Evolutionary conservation across 2,329 filamentous ascomycete species (phyloP), one percentile per base, ranked within the genome.

Genomic region (Ophiosphaerella korrae): DNA sequence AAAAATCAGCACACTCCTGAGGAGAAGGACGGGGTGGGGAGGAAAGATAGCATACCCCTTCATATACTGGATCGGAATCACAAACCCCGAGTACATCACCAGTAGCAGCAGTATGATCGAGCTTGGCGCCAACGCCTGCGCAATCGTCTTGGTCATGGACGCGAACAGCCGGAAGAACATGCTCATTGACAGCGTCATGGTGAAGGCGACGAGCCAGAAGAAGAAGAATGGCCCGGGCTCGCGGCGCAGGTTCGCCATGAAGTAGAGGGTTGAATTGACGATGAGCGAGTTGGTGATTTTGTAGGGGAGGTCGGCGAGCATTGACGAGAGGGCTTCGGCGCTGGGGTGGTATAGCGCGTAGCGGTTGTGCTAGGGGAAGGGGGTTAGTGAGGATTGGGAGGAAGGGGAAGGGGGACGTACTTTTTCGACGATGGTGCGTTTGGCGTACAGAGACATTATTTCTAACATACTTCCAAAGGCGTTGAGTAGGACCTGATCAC

Each of bases 281-380:
- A 83, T 72, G 55, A 93, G 79, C 1, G 83, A 75, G 58, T 89
- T 90, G 5, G 73, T 31, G 5, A 94, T 72, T 71, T 92, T 95
- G 73, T 89, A 88, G 0, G 91, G 91, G 71, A 94, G 73, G 62
- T 96, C 92, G 55, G 83, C 86, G 14, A 96, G 73, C 86, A 95
- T 92, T 1, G 88, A 92, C 0, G 88, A 84, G 48, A 89, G 78
- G 12, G 90, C 89, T 79, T 96, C 91, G 12, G 90, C 87, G 7
- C 87, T 90, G 0, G 92, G 90, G 64, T 94, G 91, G 63, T 96
- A 95, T n/a, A 96, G 80, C 14, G 90, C 90, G 68, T 95, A 96
- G 42, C 87, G 84, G 46, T 81, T 76, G 62, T 96, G 92, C 87
- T 87, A 68, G 3, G 14, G 5, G 3, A 8, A 23, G 29, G 57